A percentile compares a stretch with the other conserved stretches of the same genome.
Evolutionary conservation across 805 yeast species (phyloP).

Genomic region (Debaryomyces tyrocola): DNA sequence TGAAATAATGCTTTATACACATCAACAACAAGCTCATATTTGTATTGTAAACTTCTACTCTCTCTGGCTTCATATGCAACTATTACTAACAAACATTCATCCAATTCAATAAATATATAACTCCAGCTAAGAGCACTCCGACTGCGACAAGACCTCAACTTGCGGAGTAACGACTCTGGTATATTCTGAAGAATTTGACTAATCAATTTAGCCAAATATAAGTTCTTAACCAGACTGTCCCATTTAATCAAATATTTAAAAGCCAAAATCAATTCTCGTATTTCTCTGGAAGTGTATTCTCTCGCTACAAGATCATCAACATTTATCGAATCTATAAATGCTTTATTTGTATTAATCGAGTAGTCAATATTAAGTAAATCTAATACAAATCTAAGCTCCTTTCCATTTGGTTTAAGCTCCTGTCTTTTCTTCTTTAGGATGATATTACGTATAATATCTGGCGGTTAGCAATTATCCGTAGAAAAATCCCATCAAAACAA

Average conservation of each 20-base stretch:
- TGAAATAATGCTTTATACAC: background rate
- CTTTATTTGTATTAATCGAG: background rate
- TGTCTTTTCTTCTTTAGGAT: background rate
- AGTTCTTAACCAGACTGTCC: conserved; percentile 7
- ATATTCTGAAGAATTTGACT: background rate
- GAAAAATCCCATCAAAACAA: background rate
- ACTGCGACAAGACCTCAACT: background rate
- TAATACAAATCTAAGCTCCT: background rate
- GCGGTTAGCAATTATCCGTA: background rate
- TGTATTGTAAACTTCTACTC: background rate
- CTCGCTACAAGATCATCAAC: background rate
- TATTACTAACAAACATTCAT: conserved; percentile 5
- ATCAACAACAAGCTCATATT: background rate
- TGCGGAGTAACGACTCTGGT: background rate
- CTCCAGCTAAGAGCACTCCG: conserved; percentile 1
- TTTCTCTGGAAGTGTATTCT: background rate
- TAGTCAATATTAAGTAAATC: background rate
- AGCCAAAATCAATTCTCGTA: background rate
- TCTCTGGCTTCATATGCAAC: background rate
- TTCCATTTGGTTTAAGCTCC: background rate
- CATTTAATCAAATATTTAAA: conserved; percentile 3
- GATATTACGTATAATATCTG: background rate
- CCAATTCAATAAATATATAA: conserved; percentile 1
- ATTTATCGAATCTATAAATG: background rate
- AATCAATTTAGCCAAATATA: conserved; percentile 3